Evolutionary conservation across 495 filamentous ascomycete species (phyloP).

Genomic region (Xeromyces bisporus): DNA sequence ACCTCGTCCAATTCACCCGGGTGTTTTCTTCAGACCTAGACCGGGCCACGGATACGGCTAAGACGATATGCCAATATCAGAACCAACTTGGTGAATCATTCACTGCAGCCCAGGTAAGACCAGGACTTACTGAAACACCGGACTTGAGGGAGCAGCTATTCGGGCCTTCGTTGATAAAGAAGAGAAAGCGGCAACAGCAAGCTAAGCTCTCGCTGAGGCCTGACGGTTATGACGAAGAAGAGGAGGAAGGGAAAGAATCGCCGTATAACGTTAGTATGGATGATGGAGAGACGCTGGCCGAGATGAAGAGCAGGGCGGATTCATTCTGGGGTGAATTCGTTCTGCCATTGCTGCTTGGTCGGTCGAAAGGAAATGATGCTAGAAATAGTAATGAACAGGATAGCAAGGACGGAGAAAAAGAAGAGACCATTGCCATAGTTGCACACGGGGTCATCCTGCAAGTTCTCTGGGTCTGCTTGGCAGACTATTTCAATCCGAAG

Average conservation of each 20-base stretch:
- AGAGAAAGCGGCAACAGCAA: conserved; percentile 25
- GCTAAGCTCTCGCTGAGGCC: conserved; percentile 56
- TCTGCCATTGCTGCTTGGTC: conserved; percentile 28
- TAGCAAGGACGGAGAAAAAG: no score
- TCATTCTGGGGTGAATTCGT: conserved; percentile 46
- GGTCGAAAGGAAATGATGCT: conserved; percentile 1
- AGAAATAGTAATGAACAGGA: no score
- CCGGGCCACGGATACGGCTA: conserved; percentile 53
- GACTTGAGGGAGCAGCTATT: conserved; percentile 10
- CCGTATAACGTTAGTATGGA: no score
- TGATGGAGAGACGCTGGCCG: conserved; percentile 25
- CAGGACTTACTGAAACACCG: conserved; percentile 5
- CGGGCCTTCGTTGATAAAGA: conserved; percentile 2
- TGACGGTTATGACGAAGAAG: no score
- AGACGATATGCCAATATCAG: conserved; percentile 41
- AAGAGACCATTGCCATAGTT: conserved; percentile 39
- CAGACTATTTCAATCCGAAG: conserved; percentile 31
- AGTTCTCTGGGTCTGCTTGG: conserved; percentile 43
- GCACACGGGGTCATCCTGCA: conserved; percentile 65
- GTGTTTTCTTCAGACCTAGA: conserved; percentile 64
- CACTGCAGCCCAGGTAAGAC: background rate
- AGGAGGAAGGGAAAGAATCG: conserved; percentile 45
- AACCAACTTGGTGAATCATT: no score
- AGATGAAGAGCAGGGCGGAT: conserved; percentile 44
- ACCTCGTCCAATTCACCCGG: conserved; percentile 31